These are phyloP conservation scores for Toxicodendron radicans DNA, from an alignment of 345 rosid genomes.

Conservation along the genomic window DNA sequence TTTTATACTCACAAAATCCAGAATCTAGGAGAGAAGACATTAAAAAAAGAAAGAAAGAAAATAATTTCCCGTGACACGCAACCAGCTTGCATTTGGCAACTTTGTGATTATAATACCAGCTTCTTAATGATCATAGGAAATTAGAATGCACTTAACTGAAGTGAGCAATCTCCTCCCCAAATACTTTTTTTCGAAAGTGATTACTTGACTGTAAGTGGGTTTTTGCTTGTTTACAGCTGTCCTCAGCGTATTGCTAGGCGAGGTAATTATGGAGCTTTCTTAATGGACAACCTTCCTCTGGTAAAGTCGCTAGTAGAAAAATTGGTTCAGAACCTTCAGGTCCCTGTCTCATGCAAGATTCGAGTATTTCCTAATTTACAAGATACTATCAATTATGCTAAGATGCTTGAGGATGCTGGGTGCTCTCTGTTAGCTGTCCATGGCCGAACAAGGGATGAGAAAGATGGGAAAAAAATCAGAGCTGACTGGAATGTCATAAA, in stretches of 20 bases:
- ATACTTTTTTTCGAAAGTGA: not conserved
- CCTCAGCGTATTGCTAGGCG: constrained; percentile 92
- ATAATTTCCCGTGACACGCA: too few species aligned
- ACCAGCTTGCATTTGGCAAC: too few species aligned
- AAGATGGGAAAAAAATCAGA: constrained; percentile 77
- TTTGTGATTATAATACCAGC: not conserved
- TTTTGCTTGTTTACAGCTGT: constrained; percentile 49
- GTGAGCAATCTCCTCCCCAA: not conserved
- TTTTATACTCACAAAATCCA: too few species aligned
- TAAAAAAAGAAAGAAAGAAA: too few species aligned
- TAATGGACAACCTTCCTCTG: constrained; percentile 94
- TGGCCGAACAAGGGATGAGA: constrained; percentile 84
- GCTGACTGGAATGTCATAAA: constrained; percentile 82
- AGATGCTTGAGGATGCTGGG: constrained; percentile 94
- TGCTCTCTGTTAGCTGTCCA: constrained; percentile 92
- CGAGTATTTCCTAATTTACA: constrained; percentile 70
- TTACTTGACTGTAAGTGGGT: not conserved
- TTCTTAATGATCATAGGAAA: not conserved
- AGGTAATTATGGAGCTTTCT: constrained; percentile 90
- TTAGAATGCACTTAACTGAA: too few species aligned
- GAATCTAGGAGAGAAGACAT: too few species aligned
- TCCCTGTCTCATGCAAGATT: constrained; percentile 91
- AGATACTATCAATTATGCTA: constrained; percentile 80
- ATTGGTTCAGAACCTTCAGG: constrained; percentile 55
- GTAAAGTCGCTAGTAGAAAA: constrained; percentile 84